Evolutionary conservation across 2,329 filamentous ascomycete species (phyloP), one percentile per base, ranked within the genome.

Genomic region (Helotiales sp.): DNA sequence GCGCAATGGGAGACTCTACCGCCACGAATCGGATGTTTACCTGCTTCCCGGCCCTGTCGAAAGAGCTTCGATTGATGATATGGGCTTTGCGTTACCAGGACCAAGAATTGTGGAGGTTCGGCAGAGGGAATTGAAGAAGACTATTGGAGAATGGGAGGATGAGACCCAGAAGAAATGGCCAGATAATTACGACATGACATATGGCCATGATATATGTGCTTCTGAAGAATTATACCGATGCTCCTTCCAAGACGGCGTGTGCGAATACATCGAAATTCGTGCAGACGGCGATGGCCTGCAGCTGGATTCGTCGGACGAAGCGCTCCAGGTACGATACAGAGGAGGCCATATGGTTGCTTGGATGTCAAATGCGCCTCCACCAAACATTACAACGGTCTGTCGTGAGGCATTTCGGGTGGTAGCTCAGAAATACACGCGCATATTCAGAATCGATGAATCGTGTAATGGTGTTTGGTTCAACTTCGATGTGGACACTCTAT

Each of bases 21-120:
- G 25, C 46, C 8, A n/a, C 12, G 19, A 17, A 51, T 10, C 31
- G 15, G 2, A 4, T n/a, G 7, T 58, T 58, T 30, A 31, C 36
- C 15, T 46, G 34, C 27, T 54, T 58, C 30, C 6, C 19, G 7
- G 47, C 25, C 13, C 22, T 59, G 6, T 52, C 52, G 8, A 5
- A 19, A 2, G 57, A 59, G 30, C 29, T 59, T 15, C 49, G 57
- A 8, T n/a, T 58, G 40, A 74, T 78, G 58, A 76, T 80, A 57
- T 74, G 75, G 30, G 74, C 73, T 70, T 77, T 1, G 71, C 76
- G 3, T 69, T 80, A 4, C 73, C 76, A 1, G 67, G 72, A n/a
- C 80, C 79, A 63, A 75, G 77, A 58, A 66, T 75, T 31, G 70
- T 79, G 36, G 31, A 42, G 8, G n/a, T 62, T 27, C 27, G 46